Conservation (phyloP, 148 eudicot genomes). For the Nyssa sinensis region DNA sequence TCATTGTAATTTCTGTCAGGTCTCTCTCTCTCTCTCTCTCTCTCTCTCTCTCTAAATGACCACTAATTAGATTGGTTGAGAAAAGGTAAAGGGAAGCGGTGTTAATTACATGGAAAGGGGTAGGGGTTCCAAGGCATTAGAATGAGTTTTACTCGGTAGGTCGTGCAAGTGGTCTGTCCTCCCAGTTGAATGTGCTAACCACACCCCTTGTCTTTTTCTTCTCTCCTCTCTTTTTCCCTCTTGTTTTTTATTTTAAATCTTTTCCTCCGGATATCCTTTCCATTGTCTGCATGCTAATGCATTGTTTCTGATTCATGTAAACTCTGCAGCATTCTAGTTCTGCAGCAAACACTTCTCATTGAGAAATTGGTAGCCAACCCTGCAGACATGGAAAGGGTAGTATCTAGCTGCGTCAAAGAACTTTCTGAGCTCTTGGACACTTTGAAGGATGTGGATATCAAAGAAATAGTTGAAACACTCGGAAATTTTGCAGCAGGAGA, state of each 20-base stretch:
- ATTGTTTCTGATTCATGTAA: background rate
- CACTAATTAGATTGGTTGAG: background rate
- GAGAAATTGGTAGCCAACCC: slow-evolving; percentile 32
- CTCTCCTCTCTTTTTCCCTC: no score
- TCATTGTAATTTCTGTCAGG: slow-evolving; percentile 53
- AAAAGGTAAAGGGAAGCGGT: no score
- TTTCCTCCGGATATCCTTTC: background rate
- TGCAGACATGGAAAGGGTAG: slow-evolving; percentile 32
- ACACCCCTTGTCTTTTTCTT: no score
- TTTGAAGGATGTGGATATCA: slow-evolving; percentile 31
- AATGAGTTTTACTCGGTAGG: background rate
- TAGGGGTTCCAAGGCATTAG: background rate
- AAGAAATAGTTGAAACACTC: slow-evolving; percentile 34
- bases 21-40: slow-evolving; percentile 5
- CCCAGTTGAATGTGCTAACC: background rate
- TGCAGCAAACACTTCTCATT: slow-evolving; percentile 48
- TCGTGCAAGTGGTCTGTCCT: background rate
- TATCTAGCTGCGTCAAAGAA: slow-evolving; percentile 19
- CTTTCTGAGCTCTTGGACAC: slow-evolving; percentile 37
- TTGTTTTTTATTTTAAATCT: no score
- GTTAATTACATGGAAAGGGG: no score
- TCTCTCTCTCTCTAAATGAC: background rate
- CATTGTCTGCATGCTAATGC: background rate
- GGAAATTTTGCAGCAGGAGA: slow-evolving; percentile 8
- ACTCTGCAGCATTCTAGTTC: slow-evolving; percentile 45